These are phyloP conservation scores for Carex myosuroides DNA, from an alignment of 176 grass and related monocot species.

Conservation along the genomic window DNA sequence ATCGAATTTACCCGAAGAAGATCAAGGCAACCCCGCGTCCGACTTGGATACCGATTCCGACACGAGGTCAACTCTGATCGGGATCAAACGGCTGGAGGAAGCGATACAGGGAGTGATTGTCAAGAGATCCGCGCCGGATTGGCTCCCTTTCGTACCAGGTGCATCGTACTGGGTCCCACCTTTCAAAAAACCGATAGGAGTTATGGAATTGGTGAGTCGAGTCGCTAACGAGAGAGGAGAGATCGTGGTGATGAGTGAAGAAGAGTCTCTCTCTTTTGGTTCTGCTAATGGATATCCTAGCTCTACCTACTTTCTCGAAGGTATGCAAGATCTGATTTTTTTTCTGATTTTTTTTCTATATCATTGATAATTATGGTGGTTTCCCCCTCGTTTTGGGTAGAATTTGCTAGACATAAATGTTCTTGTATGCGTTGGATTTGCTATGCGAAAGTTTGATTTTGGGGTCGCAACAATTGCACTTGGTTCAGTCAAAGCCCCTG, in stretches of 20 bases:
- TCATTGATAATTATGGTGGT: neutral
- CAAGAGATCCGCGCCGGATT: conserved; percentile 61
- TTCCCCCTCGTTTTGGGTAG: neutral
- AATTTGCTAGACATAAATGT: neutral
- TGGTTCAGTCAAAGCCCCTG: neutral
- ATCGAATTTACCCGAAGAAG: conserved; percentile 9
- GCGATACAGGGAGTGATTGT: conserved; percentile 62
- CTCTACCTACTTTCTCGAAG: conserved; percentile 53
- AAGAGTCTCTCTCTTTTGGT: conserved; percentile 56
- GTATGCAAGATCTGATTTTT: conserved; percentile 29
- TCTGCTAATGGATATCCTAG: conserved; percentile 53
- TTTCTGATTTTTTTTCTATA: neutral
- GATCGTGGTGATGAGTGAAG: conserved; percentile 35
- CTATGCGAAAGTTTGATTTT: neutral
- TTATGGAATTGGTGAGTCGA: conserved; percentile 37
- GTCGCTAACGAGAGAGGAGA: conserved; percentile 23
- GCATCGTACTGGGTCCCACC: conserved; percentile 82
- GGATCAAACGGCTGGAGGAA: conserved; percentile 62
- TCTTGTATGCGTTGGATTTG: neutral
- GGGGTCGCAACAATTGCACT: neutral
- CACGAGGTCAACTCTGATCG: conserved; percentile 30
- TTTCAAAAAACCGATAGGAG: conserved; percentile 31
- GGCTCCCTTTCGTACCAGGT: conserved; percentile 89
- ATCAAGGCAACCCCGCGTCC: neutral
- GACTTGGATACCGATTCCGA: conserved; percentile 15